These are phyloP conservation scores for Sporisorium exsertum DNA, from an alignment of 1,284 basidiomycete species.

Conservation along the genomic window DNA sequence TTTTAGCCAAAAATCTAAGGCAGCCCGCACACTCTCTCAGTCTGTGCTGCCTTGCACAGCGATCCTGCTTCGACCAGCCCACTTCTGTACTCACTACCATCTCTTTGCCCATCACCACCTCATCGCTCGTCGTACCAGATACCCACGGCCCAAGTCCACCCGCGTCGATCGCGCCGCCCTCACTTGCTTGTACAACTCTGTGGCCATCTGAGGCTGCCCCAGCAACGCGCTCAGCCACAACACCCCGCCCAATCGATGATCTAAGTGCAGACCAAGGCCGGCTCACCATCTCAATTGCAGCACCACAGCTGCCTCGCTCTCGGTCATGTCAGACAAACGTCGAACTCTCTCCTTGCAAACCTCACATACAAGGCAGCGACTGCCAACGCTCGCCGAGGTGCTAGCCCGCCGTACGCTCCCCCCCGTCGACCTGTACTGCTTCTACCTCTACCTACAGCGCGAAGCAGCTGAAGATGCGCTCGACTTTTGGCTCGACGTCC, in stretches of 20 bases:
- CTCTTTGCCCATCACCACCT: not conserved
- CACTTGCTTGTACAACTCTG: not conserved
- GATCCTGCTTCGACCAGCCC: not conserved
- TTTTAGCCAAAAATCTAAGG: constrained; percentile 8
- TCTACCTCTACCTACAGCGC: constrained; percentile 79
- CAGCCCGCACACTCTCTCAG: too few species aligned
- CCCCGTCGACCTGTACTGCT: constrained; percentile 97
- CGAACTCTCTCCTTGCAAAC: constrained; percentile 44
- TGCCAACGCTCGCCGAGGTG: constrained; percentile 70
- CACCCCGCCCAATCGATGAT: not conserved
- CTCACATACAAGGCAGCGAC: constrained; percentile 62
- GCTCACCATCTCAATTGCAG: not conserved
- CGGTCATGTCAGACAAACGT: constrained; percentile 48
- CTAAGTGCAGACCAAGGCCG: not conserved
- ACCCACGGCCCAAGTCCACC: constrained; percentile 2
- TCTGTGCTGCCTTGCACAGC: constrained; percentile 1
- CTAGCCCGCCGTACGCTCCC: constrained; percentile 76
- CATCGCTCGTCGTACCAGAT: constrained; percentile 1
- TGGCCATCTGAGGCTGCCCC: not conserved
- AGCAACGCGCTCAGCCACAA: constrained; percentile 1
- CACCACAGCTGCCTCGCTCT: not conserved
- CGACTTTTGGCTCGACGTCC: constrained; percentile 98
- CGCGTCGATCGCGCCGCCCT: not conserved
- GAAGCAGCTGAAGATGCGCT: constrained; percentile 94
- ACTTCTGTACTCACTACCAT: too few species aligned